These are phyloP conservation scores for Saccharomyces uvarum DNA, from an alignment of 1,139 yeast genomes.

Conservation along the genomic window DNA sequence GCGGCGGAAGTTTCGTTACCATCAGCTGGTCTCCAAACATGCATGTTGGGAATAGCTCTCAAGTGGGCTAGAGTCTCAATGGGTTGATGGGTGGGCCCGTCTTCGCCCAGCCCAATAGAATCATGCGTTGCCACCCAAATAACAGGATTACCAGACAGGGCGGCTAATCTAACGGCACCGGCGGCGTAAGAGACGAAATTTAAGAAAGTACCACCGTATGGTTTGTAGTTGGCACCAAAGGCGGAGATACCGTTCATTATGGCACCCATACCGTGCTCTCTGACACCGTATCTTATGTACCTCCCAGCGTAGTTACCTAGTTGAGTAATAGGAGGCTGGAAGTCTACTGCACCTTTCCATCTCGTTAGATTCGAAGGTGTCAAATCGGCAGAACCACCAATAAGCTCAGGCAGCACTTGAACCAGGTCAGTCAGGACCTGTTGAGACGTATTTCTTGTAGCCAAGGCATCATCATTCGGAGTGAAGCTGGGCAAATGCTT, in stretches of 20 bases:
- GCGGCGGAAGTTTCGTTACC: slow-evolving; percentile 99
- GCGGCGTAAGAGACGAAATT: slow-evolving; percentile 97
- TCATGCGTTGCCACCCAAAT: slow-evolving; percentile 98
- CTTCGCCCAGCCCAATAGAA: slow-evolving; percentile 98
- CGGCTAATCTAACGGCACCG: slow-evolving; percentile 94
- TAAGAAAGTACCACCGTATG: slow-evolving; percentile 96
- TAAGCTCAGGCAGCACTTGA: slow-evolving; percentile 71
- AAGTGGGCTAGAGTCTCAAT: slow-evolving; percentile 95
- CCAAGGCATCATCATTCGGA: slow-evolving; percentile 72
- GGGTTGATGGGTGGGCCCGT: slow-evolving; percentile 99
- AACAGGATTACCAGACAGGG: slow-evolving; percentile 87
- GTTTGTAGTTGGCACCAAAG: slow-evolving; percentile 83
- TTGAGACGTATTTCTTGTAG: slow-evolving; percentile 94
- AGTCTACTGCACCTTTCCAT: slow-evolving; percentile 76
- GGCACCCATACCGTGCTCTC: slow-evolving; percentile 99
- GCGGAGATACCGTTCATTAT: slow-evolving; percentile 96
- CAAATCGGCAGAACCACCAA: slow-evolving; percentile 98
- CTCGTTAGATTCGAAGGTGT: slow-evolving; percentile 97
- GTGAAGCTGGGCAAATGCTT: slow-evolving; percentile 70
- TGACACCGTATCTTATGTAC: slow-evolving; percentile 95
- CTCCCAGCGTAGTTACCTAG: slow-evolving; percentile 89
- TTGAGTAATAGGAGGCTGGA: slow-evolving; percentile 81
- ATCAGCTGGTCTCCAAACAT: slow-evolving; percentile 99
- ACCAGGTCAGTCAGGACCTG: slow-evolving; percentile 60
- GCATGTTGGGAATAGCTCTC: slow-evolving; percentile 89